Evolutionary conservation across 1,139 yeast genomes (phyloP).

Genomic region (Lodderomyces beijingensis): DNA sequence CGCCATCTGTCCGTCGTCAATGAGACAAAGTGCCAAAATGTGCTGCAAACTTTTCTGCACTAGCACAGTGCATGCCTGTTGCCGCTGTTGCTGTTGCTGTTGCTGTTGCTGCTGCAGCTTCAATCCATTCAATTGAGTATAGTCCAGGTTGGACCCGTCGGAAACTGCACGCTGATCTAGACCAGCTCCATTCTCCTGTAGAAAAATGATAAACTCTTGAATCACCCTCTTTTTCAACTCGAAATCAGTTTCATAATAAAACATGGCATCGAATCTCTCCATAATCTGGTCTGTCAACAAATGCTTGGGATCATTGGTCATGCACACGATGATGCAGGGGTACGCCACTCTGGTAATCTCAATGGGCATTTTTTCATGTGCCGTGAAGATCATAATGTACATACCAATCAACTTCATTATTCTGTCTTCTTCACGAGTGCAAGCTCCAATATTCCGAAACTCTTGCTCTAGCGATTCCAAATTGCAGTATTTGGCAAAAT

Average conservation of each 20-base stretch:
- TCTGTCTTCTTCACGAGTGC: not conserved
- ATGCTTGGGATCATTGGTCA: slow-evolving; percentile 57
- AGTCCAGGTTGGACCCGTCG: too few relatives aligned
- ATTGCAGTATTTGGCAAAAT: slow-evolving; percentile 55
- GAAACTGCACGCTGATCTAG: too few relatives aligned
- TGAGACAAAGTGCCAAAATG: slow-evolving; percentile 46
- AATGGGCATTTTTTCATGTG: slow-evolving; percentile 16
- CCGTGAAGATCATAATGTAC: slow-evolving; percentile 50
- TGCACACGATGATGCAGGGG: slow-evolving; percentile 52
- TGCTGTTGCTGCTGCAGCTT: not conserved
- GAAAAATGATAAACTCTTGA: slow-evolving; percentile 40
- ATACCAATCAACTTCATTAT: slow-evolving; percentile 33
- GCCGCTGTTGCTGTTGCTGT: not conserved
- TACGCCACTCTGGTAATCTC: slow-evolving; percentile 44
- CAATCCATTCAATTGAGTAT: not conserved
- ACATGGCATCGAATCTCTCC: slow-evolving; percentile 48
- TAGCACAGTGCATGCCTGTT: slow-evolving; percentile 56
- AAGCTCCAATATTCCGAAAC: slow-evolving; percentile 32
- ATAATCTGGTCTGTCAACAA: slow-evolving; percentile 16
- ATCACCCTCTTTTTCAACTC: slow-evolving; percentile 36
- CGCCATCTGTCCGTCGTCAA: slow-evolving; percentile 41
- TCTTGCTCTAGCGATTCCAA: slow-evolving; percentile 31
- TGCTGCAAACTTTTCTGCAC: slow-evolving; percentile 57
- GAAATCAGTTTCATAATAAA: slow-evolving; percentile 19
- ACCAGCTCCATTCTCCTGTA: slow-evolving; percentile 42